Evolutionary conservation across 1,284 basidiomycete species (phyloP), one percentile per base, ranked within the genome.

Genomic region (Meripilus lineatus): DNA sequence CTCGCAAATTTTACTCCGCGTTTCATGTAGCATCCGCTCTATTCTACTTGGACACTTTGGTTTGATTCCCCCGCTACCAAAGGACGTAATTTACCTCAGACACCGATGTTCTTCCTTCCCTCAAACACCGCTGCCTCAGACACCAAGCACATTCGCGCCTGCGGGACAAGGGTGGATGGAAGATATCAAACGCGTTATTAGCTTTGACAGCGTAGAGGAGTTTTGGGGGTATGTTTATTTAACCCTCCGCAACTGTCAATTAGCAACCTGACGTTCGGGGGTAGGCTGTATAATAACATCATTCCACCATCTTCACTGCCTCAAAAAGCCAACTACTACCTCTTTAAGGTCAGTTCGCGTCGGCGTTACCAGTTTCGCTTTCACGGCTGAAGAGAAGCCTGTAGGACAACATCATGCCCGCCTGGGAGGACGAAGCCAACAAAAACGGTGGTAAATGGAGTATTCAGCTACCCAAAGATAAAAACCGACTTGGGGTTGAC

Each of bases 361-460:
- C 5, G 17, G 7, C 10, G 3, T 26, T 46, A 18, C 63, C 54
- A 6, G 30, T 18, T 25, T 24, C 17, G 32, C 22, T 34, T 23
- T 20, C 35, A 44, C 48, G 30, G 38, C 28, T 34, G 30, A n/a
- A n/a, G n/a, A n/a, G n/a, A n/a, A 18, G 32, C 32, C 3, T 50
- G 20, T 56, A 93, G 89, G 89, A 93, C 58, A 89, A 87, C 28
- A 94, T 97, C 58, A 93, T 94, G 56, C 93, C 93, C 14, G 93
- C 93, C 41, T 97, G 93, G 93, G 93, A 97, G 64, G 93, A 96
- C 58, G 81, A 89, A 40, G 90, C 92, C 33, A 99, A 99, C 71
- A 92, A 93, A 64, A 79, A 89, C 54, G 95, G 95, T 40, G 95
- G 95, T 48, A 99, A 98, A 71, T 99, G 95, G 95, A 89, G 87